A percentile compares a stretch with the other conserved stretches of the same genome.
Evolutionary conservation across 306 rosid genomes (phyloP).

Genomic region (Gastrolobium villosum): DNA sequence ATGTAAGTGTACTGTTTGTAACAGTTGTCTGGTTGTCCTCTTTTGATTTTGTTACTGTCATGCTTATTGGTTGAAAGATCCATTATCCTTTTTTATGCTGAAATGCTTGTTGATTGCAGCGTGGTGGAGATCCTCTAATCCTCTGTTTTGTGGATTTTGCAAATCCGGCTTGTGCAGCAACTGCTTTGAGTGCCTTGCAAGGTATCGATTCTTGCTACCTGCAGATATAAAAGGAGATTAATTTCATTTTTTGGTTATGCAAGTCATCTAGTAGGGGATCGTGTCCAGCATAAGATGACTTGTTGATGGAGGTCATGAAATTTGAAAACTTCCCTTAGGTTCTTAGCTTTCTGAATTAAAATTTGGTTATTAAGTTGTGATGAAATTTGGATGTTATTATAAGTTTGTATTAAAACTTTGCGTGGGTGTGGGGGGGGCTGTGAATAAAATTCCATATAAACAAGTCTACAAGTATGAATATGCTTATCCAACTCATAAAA

Average conservation of each 20-base stretch:
- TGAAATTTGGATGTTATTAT: constrained; percentile 1
- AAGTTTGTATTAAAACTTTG: not conserved
- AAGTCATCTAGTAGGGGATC: not conserved
- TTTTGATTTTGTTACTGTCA: constrained; percentile 23
- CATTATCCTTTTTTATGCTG: constrained; percentile 10
- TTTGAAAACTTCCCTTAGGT: not conserved
- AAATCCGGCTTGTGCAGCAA: constrained; percentile 83
- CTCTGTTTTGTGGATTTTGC: constrained; percentile 91
- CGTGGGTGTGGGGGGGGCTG: too few species aligned
- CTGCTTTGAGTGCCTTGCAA: constrained; percentile 91
- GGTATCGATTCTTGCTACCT: constrained; percentile 56
- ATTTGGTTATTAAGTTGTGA: not conserved
- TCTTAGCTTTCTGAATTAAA: constrained; percentile 6
- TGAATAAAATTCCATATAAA: not conserved
- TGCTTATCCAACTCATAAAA: constrained; percentile 4
- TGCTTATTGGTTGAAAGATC: constrained; percentile 38
- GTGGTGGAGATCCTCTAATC: constrained; percentile 89
- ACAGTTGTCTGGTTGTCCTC: constrained; percentile 37
- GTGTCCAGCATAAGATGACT: not conserved
- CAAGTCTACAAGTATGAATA: not conserved
- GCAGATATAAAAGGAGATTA: constrained; percentile 31
- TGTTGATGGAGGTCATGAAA: constrained; percentile 5
- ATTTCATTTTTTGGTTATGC: constrained; percentile 19
- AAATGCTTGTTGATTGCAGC: constrained; percentile 61
- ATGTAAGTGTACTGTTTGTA: constrained; percentile 58